Evolutionary conservation across 176 grass and related monocot species (phyloP), one percentile per base, ranked within the genome.

Genomic region (Secale cereale): DNA sequence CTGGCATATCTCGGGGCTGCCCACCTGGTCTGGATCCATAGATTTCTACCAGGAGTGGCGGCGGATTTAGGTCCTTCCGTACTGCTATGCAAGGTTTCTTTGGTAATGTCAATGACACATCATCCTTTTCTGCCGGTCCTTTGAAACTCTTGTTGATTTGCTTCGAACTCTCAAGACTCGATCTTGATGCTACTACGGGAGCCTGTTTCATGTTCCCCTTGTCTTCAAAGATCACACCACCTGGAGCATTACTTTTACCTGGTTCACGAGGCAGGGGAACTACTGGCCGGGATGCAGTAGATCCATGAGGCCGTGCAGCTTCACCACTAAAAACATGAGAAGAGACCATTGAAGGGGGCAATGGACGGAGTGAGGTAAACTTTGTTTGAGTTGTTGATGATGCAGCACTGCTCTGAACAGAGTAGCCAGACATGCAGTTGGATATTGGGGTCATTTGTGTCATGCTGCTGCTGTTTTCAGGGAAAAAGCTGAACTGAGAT

Each of bases 341-440:
- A 86, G 93, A 77, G 8, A 81, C 56, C 62, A 90, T 46, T 66
- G 91, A 86, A 83, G 85, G 71, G 33, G 90, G 89, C 68, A 90
- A 54, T 87, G 89, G 89, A 40, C 74, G 59, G 60, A 90, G 85
- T 36, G 89, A 92, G 28, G 93, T 70, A 48, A 95, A 78, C 77
- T 83, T 88, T 81, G 83, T 88, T 56, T 57, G 82, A 30, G 76
- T 64, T 59, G 84, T 43, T 17, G 37, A 48, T 32, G 59, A 32
- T 32, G 59, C 63, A 50, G 83, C 30, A 41, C 48, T 69, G 27
- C 46, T 83, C 41, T 85, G 79, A 77, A 74, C 22, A 76, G 77
- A 45, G 43, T 82, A 78, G 67, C 65, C 81, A 50, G 85, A 74
- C 16, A 37, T 41, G 61, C 81, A 70, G 43, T 81, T 68, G 37